Evolutionary conservation across 441 rosid species (phyloP).

Genomic region (Adansonia madagascariensis): DNA sequence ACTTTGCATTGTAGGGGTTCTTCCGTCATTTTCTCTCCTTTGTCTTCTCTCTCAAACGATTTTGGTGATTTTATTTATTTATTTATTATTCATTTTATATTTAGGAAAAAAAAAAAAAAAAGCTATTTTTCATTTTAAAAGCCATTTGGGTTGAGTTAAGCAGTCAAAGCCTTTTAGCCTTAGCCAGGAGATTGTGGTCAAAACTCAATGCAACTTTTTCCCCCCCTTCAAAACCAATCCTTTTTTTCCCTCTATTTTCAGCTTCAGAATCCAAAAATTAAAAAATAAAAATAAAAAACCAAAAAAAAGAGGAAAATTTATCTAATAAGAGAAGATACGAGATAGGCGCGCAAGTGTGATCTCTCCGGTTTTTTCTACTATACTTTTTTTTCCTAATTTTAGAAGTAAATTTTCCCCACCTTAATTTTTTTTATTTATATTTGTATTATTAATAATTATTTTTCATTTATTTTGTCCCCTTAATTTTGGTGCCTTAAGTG

Average conservation of each 20-base stretch:
- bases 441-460: constrained; percentile 22
- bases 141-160: neutral
- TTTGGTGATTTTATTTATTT: too few relatives aligned
- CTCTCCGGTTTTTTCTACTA: constrained; percentile 15
- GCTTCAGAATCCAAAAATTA: neutral
- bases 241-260: neutral
- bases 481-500: neutral
- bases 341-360: constrained; percentile 28
- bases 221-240: neutral
- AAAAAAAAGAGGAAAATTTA: neutral
- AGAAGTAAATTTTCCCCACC: constrained; percentile 29
- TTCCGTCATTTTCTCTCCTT: too few relatives aligned
- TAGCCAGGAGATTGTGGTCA: neutral
- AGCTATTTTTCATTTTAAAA: too few relatives aligned
- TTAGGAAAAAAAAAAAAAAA: too few relatives aligned
- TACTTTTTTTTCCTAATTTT: constrained; percentile 36
- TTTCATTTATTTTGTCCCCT: neutral
- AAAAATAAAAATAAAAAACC: neutral
- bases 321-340: constrained; percentile 1
- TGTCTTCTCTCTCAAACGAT: neutral
- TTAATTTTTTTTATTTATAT: neutral
- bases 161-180: neutral
- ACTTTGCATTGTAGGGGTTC: too few relatives aligned
- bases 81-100: too few relatives aligned
- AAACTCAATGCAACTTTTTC: neutral